These are phyloP conservation scores for Triticum timopheevii DNA, from an alignment of 176 grass and related monocot genomes.

Conservation along the genomic window DNA sequence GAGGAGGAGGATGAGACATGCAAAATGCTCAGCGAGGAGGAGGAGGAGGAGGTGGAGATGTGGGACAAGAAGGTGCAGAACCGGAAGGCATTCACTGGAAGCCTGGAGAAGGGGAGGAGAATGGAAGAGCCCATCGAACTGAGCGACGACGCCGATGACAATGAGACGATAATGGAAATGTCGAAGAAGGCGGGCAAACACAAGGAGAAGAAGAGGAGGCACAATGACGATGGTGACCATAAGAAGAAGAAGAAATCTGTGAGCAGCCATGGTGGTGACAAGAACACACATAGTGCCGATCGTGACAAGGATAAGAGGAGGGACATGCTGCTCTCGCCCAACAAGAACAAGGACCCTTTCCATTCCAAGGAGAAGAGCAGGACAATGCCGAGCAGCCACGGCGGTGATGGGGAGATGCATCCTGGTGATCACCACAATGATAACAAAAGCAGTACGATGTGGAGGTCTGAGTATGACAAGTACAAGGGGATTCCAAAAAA, in stretches of 20 bases:
- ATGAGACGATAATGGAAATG: not conserved
- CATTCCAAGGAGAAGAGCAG: slow-evolving; percentile 5
- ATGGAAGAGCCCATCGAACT: not conserved
- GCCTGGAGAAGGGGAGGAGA: not conserved
- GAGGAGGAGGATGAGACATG: not conserved
- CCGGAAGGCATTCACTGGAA: not conserved
- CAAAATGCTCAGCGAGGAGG: not conserved
- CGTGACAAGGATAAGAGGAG: not conserved
- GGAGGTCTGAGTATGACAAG: not conserved
- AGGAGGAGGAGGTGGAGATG: not conserved
- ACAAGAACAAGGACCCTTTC: not conserved
- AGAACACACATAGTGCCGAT: not conserved
- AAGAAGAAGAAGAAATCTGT: not conserved
- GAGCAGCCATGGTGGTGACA: not conserved
- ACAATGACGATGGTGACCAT: not conserved
- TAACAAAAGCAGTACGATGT: not conserved
- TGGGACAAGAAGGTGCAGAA: not conserved
- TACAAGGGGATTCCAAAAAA: not conserved
- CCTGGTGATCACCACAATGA: not conserved
- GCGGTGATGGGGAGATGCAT: not conserved
- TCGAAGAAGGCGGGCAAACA: not conserved
- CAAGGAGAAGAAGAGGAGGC: not conserved
- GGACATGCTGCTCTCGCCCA: not conserved
- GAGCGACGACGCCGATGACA: not conserved
- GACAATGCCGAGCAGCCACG: not conserved